Percentiles rank a stretch among this genome's conserved stretches.
Evolutionary conservation across 2,329 filamentous ascomycete genomes (phyloP).

Genomic region (Paraphoma sp.): DNA sequence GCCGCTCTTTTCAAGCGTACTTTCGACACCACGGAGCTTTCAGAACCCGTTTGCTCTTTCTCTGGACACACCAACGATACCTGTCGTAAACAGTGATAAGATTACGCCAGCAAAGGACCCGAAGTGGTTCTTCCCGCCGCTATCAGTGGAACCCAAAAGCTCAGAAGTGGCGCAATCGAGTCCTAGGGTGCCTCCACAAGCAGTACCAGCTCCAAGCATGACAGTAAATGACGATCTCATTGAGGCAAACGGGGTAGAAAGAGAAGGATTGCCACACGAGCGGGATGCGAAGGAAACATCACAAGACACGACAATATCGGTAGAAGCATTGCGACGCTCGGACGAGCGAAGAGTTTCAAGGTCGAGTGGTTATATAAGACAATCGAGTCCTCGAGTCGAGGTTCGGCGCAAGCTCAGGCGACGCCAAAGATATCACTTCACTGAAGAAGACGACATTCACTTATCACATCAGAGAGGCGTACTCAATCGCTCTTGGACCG

Average conservation of each 20-base stretch:
- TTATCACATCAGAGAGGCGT: slow-evolving; percentile 40
- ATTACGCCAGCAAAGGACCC: slow-evolving; percentile 34
- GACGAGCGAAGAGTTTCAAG: not conserved
- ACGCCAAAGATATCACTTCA: slow-evolving; percentile 29
- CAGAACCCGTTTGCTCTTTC: slow-evolving; percentile 6
- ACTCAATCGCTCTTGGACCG: slow-evolving; percentile 32
- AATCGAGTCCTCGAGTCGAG: slow-evolving; percentile 20
- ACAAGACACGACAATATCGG: not conserved
- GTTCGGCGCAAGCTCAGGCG: slow-evolving; percentile 9
- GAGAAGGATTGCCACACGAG: not conserved
- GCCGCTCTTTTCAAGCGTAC: slow-evolving; percentile 23
- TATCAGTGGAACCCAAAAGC: slow-evolving; percentile 8
- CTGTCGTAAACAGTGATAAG: slow-evolving; percentile 9
- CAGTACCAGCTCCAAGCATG: not conserved
- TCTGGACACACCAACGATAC: slow-evolving; percentile 8
- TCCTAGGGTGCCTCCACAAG: slow-evolving; percentile 4
- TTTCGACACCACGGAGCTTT: slow-evolving; percentile 14
- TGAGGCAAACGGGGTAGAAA: not conserved
- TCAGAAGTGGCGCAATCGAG: slow-evolving; percentile 12
- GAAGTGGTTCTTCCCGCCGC: slow-evolving; percentile 36
- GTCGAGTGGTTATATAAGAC: slow-evolving; percentile 6
- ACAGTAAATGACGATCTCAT: not conserved
- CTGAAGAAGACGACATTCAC: slow-evolving; percentile 42
- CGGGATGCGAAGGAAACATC: not conserved
- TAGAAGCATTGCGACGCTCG: not conserved